Evolutionary conservation across 306 rosid genomes (phyloP).

Genomic region (Vicia faba): DNA sequence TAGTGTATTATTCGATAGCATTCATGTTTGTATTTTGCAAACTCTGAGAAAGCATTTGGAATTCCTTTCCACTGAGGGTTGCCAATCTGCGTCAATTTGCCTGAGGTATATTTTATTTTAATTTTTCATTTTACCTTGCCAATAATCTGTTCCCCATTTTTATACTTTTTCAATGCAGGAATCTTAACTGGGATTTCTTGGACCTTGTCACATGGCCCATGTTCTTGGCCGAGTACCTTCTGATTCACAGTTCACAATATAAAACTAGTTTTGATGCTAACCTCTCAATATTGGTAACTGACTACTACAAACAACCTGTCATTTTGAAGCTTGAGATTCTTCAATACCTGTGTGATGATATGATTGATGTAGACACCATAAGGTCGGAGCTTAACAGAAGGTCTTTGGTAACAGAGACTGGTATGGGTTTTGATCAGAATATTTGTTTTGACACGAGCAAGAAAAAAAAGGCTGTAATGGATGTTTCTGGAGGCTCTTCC

Average conservation of each 20-base stretch:
- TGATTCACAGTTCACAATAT: conserved; percentile 70
- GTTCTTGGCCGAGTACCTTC: conserved; percentile 85
- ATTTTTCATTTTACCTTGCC: conserved; percentile 16
- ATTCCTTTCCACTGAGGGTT: conserved; percentile 80
- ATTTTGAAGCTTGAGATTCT: conserved; percentile 77
- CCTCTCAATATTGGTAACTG: conserved; percentile 56
- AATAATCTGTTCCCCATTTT: conserved; percentile 33
- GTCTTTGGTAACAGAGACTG: conserved; percentile 71
- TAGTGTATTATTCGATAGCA: conserved; percentile 66
- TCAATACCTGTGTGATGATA: conserved; percentile 81
- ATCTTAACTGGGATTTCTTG: conserved; percentile 92
- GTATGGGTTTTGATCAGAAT: conserved; percentile 62
- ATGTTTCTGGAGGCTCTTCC: conserved; percentile 56
- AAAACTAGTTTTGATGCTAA: conserved; percentile 61
- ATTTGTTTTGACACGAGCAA: conserved; percentile 55
- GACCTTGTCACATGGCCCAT: conserved; percentile 93
- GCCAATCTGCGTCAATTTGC: conserved; percentile 82
- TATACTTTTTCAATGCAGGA: conserved; percentile 54
- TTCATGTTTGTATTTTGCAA: conserved; percentile 81
- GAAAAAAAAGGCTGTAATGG: conserved; percentile 62
- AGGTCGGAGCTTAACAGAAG: conserved; percentile 89
- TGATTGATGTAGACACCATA: conserved; percentile 88
- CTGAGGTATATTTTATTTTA: conserved; percentile 56
- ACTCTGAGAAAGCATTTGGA: conserved; percentile 88
- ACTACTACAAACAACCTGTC: conserved; percentile 75